Percentiles rank a stretch among this genome's conserved stretches.
These are phyloP conservation scores for Scorias spongiosa DNA, from an alignment of 2,329 filamentous ascomycete species.

Conservation along the genomic window DNA sequence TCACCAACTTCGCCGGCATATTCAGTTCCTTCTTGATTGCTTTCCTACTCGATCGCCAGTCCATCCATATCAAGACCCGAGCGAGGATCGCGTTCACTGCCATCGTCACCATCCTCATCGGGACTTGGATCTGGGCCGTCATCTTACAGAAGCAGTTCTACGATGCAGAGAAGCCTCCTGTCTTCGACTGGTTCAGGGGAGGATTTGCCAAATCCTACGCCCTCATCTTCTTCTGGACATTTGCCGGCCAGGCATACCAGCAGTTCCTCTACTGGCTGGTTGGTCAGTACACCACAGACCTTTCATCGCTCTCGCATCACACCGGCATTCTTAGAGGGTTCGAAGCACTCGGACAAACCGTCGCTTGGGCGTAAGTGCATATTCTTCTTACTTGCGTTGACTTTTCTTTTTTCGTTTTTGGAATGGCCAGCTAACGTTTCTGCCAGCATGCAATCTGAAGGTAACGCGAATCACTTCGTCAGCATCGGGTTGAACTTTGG, in stretches of 20 bases:
- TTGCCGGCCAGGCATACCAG: constrained; percentile 22
- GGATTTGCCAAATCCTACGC: constrained; percentile 21
- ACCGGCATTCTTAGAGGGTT: constrained; percentile 22
- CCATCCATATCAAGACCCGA: constrained; percentile 20
- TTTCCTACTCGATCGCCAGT: constrained; percentile 18
- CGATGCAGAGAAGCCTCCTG: constrained; percentile 12
- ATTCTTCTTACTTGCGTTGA: background rate
- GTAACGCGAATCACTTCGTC: constrained; percentile 22
- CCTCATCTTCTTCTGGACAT: constrained; percentile 22
- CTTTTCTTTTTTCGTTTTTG: background rate
- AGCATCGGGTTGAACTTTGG: constrained; percentile 23
- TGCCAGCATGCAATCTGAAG: constrained; percentile 20
- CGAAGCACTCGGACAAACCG: constrained; percentile 21
- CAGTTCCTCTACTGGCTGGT: constrained; percentile 23
- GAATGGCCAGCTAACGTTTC: constrained; percentile 4
- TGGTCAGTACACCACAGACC: constrained; percentile 21
- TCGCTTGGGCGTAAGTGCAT: constrained; percentile 20
- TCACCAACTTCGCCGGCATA: constrained; percentile 23
- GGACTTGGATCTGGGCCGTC: constrained; percentile 22
- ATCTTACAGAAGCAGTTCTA: constrained; percentile 20
- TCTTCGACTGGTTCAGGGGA: constrained; percentile 21
- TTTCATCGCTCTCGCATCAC: constrained; percentile 19
- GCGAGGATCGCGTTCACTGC: constrained; percentile 15
- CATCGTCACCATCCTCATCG: constrained; percentile 18
- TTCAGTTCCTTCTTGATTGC: constrained; percentile 23